These are phyloP conservation scores for Epichloe baconii DNA, from an alignment of 2,329 filamentous ascomycete genomes.

Conservation along the genomic window DNA sequence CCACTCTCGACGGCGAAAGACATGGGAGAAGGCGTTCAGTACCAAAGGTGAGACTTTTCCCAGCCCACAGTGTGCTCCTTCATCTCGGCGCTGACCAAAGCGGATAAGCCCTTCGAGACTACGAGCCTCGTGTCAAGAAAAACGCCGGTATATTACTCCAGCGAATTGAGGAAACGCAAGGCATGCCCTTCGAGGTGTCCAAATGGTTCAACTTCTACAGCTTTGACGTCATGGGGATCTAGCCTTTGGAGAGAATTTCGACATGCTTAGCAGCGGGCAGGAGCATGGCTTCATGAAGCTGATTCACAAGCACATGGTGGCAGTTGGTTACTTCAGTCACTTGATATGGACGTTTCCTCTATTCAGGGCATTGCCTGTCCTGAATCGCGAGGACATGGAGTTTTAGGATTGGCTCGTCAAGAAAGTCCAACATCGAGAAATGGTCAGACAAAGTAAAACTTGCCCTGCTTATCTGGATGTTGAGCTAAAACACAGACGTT, in stretches of 20 bases:
- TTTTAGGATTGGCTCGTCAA: constrained; percentile 10
- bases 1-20: constrained; percentile 19
- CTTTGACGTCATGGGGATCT: constrained; percentile 29
- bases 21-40: constrained; percentile 21
- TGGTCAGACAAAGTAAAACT: background rate
- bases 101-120: constrained; percentile 5
- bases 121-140: constrained; percentile 15
- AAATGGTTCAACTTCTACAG: constrained; percentile 23
- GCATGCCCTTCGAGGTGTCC: constrained; percentile 15
- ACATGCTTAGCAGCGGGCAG: constrained; percentile 18
- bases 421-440: background rate
- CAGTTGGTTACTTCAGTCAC: constrained; percentile 13
- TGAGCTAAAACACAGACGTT: too few species aligned
- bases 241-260: constrained; percentile 24
- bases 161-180: constrained; percentile 11
- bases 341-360: constrained; percentile 9
- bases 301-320: constrained; percentile 12
- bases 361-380: constrained; percentile 11
- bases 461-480: background rate
- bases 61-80: background rate
- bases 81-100: background rate
- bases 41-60: constrained; percentile 12
- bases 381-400: constrained; percentile 10
- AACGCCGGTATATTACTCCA: background rate
- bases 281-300: constrained; percentile 16